These are phyloP conservation scores for Leccinum subgranulosum DNA, from an alignment of 768 basidiomycete genomes.

Conservation along the genomic window DNA sequence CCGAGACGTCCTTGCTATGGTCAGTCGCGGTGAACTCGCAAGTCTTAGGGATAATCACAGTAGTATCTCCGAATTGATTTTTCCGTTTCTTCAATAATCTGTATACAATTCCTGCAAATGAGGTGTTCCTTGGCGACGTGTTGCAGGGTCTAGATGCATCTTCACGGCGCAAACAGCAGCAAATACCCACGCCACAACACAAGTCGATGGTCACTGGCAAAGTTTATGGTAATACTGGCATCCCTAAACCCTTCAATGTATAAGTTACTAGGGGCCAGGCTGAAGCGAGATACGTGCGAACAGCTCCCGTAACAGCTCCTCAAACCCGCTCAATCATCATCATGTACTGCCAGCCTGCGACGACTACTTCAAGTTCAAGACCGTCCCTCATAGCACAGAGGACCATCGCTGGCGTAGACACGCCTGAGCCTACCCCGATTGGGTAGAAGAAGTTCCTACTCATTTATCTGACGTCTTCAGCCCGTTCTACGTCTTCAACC, in stretches of 20 bases:
- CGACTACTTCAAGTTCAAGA: too few species aligned
- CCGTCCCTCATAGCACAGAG: too few species aligned
- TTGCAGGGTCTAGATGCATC: slow-evolving; percentile 87
- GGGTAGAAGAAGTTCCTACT: slow-evolving; percentile 46
- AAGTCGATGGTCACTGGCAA: too few species aligned
- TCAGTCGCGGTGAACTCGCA: slow-evolving; percentile 68
- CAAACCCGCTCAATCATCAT: too few species aligned
- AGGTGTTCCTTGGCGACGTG: slow-evolving; percentile 74
- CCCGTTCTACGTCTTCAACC: slow-evolving; percentile 53
- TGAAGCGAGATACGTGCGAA: too few species aligned
- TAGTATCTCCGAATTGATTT: slow-evolving; percentile 36
- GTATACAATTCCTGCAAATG: slow-evolving; percentile 70
- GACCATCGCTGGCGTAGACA: too few species aligned
- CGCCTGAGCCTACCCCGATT: slow-evolving; percentile 39
- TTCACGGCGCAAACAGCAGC: slow-evolving; percentile 57
- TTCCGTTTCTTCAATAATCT: slow-evolving; percentile 56
- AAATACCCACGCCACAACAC: too few species aligned
- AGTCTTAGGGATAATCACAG: slow-evolving; percentile 53
- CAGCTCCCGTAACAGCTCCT: too few species aligned
- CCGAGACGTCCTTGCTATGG: slow-evolving; percentile 73
- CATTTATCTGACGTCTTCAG: slow-evolving; percentile 57
- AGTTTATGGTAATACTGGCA: too few species aligned
- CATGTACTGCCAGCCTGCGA: too few species aligned
- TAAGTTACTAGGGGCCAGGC: too few species aligned
- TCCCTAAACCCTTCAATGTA: too few species aligned